Evolutionary conservation across 2,329 filamentous ascomycete genomes (phyloP), one percentile per base, ranked within the genome.

Genomic region (Ascochyta fabae): DNA sequence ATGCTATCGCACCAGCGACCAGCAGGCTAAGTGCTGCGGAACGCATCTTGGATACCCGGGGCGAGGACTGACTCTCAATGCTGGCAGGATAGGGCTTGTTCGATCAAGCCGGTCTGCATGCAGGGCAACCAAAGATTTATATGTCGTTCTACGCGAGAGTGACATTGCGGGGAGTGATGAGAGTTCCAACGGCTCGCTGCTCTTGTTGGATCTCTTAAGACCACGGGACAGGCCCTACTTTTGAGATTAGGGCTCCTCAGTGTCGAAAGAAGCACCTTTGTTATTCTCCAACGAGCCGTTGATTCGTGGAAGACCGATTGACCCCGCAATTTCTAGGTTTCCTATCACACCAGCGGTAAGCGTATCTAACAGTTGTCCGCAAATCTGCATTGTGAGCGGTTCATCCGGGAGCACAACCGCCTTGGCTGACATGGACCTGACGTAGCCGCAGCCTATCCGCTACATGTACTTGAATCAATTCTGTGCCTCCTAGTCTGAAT

Each of bases 221-320:
- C 40, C 40, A 33, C 16, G 29, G 34, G n/a, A 39, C 15, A n/a
- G 22, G 6, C 16, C n/a, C 19, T 4, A n/a, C 26, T 16, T 27
- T 35, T 2, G 23, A 35, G 2, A 12, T 9, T 12, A 23, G 16
- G 12, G 22, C 5, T 9, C 8, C 15, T 44, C 52, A 35, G 52
- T 49, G 52, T n/a, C 40, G 3, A 34, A 41, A 29, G 1, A 31
- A 40, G 34, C 16, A 19, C 19, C 24, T 4, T 13, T 40, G 13
- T n/a, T 35, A 41, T 15, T 27, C 7, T n/a, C 15, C 7, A 12
- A 13, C 12, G 10, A 10, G 6, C 6, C 16, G 13, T 4, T 41
- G 27, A 49, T 45, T 55, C 34, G 46, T 49, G 46, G 45, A 49
- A 49, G 9, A 22, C 40, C 23, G 6, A n/a, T 6, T 15, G n/a